Conservation (phyloP, 1,284 basidiomycete genomes). For the Naganishia sp. region DNA sequence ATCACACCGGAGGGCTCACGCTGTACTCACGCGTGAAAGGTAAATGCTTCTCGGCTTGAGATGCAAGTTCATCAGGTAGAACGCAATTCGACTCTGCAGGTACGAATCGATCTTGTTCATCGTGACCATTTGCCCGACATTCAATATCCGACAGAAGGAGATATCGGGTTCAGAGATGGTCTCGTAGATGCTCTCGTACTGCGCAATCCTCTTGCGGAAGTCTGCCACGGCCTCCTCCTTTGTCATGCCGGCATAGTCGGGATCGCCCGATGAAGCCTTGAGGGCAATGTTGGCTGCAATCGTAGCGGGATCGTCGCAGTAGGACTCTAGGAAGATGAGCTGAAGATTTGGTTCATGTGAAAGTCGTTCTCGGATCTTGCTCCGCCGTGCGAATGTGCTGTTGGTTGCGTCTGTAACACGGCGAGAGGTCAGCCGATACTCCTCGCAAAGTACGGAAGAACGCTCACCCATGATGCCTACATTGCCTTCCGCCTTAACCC, state of each 20-base stretch:
- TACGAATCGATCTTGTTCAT: conserved; percentile 87
- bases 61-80: conserved; percentile 98
- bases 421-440: not conserved
- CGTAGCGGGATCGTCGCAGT: conserved; percentile 89
- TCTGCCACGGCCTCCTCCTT: conserved; percentile 83
- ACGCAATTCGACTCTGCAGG: conserved; percentile 92
- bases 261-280: conserved; percentile 94
- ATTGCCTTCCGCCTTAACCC: conserved; percentile 93
- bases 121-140: conserved; percentile 82
- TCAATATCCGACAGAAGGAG: conserved; percentile 81
- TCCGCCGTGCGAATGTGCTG: conserved; percentile 76
- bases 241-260: conserved; percentile 90
- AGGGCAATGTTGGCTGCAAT: conserved; percentile 94
- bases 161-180: conserved; percentile 84
- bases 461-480: conserved; percentile 91
- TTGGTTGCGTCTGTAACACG: conserved; percentile 79
- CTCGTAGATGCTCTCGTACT: conserved; percentile 96
- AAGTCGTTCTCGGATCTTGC: conserved; percentile 76
- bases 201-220: conserved; percentile 85
- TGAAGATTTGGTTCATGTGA: conserved; percentile 84
- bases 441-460: not conserved
- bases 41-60: conserved; percentile 96
- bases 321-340: conserved; percentile 90
- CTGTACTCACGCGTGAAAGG: conserved; percentile 74
- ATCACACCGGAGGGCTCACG: not conserved